Conservation (phyloP, 2,329 filamentous ascomycete species). For the Zasmidium angulare region DNA sequence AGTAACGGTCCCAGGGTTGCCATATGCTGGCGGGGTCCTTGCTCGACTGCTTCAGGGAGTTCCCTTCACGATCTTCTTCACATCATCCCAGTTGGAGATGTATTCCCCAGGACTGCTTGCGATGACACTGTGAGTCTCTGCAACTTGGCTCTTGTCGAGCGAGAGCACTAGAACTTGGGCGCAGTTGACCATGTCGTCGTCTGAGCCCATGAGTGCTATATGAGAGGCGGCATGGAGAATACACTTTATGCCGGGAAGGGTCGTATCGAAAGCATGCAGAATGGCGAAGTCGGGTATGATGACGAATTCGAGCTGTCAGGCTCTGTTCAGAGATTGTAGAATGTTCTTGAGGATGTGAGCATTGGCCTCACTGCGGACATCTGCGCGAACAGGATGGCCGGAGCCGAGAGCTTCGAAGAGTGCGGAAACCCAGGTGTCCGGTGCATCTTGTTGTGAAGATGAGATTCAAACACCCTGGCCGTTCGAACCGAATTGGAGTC, state of each 20-base stretch:
- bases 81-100: constrained; percentile 24
- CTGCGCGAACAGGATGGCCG: constrained; percentile 40
- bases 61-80: constrained; percentile 14
- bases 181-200: constrained; percentile 28
- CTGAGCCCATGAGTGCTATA: not conserved
- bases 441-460: constrained; percentile 41
- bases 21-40: constrained; percentile 10
- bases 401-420: constrained; percentile 35
- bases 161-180: constrained; percentile 34
- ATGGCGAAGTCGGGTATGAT: constrained; percentile 27
- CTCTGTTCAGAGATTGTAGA: not conserved
- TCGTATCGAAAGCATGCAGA: constrained; percentile 11
- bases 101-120: constrained; percentile 15
- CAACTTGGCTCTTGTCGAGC: constrained; percentile 19
- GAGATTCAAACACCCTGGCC: too few relatives aligned
- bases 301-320: not conserved
- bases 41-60: constrained; percentile 16
- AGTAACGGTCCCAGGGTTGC: not conserved
- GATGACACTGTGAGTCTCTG: constrained; percentile 23
- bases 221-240: constrained; percentile 8
- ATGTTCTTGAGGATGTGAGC: constrained; percentile 26
- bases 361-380: constrained; percentile 37
- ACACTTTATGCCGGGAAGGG: constrained; percentile 1
- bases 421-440: constrained; percentile 40
- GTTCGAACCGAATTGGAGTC: too few relatives aligned